Evolutionary conservation across 2,329 filamentous ascomycete species (phyloP).

Genomic region (Colletotrichum nymphaeae): DNA sequence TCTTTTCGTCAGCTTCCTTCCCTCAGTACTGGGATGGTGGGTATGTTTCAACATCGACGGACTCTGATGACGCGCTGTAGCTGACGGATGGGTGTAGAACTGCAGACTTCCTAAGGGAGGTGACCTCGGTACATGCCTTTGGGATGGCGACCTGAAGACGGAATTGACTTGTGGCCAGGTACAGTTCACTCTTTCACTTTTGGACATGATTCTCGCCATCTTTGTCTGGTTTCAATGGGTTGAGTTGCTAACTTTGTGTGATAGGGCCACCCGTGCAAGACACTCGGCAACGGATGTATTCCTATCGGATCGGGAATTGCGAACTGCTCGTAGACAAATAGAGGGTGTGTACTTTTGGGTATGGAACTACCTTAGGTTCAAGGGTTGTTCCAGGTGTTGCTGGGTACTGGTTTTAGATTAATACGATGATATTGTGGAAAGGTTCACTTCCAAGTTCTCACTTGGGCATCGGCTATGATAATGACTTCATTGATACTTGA

Average conservation of each 20-base stretch:
- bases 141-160: not conserved
- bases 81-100: not conserved
- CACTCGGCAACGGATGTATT: not conserved
- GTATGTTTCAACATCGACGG: not conserved
- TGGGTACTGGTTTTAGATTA: too few species aligned
- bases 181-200: not conserved
- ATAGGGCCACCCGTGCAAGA: not conserved
- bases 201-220: not conserved
- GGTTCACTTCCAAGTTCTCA: too few species aligned
- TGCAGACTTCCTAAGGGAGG: not conserved
- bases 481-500: too few species aligned
- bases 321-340: not conserved
- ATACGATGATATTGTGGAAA: too few species aligned
- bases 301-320: not conserved
- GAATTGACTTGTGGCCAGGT: not conserved
- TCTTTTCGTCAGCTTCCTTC: not conserved
- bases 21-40: not conserved
- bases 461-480: too few species aligned
- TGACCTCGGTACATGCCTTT: not conserved
- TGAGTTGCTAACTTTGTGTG: not conserved
- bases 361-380: not conserved
- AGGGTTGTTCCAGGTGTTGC: too few species aligned
- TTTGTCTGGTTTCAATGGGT: not conserved
- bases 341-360: not conserved
- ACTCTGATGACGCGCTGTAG: too few species aligned